Base-by-base conservation (phyloP, 2,329 filamentous ascomycete genomes). In the Penicillium fuscoglaucum region DNA sequence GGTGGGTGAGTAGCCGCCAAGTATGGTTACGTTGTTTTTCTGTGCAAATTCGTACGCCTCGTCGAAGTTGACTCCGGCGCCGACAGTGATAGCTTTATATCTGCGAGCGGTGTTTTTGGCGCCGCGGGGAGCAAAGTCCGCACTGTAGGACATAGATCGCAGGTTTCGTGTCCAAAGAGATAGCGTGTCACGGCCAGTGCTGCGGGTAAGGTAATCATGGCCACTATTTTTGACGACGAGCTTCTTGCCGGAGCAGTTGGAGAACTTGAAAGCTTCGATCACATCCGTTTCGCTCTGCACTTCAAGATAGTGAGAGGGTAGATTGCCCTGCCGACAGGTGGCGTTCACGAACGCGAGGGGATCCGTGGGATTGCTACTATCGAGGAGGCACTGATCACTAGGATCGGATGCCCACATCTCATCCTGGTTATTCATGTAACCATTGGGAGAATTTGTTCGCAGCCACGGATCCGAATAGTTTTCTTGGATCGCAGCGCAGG, bases 151-250 rank as follows among this genome's bases (percentile, higher is more conserved):
- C 46, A 49, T 26, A 5, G 46, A 49, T 50, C 64, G 63, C 26
- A 75, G 49, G 3, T 65, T 66, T 45, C 69, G 71, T 4, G 68
- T 66, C 70, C 72, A 73, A 9, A 74, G 65, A 12, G 66, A 58
- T 3, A 75, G 58, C 0, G 68, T 62, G 4, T 66, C 68, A 17
- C 69, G 67, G 5, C 64, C 65, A 59, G 68, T 73, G 40, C 66
- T 72, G 31, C 72, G 68, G 8, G 66, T 68, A 58, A 73, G 66
- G 51, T 69, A 74, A 43, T 74, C 73, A 53, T 75, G 72, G 4
- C 73, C 73, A 41, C 64, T 72, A 45, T 74, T 74, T 59, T 74
- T 72, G 52, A 75, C 67, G 12, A 48, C 52, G 3, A 67, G 33
- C 15, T 48, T 57, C 17, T 52, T 55, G 21, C 60, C 57, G 1